A percentile compares a stretch with the other conserved stretches of the same genome.
Evolutionary conservation across 768 basidiomycete genomes (phyloP).

Genomic region (Xerocomellus intermedius): DNA sequence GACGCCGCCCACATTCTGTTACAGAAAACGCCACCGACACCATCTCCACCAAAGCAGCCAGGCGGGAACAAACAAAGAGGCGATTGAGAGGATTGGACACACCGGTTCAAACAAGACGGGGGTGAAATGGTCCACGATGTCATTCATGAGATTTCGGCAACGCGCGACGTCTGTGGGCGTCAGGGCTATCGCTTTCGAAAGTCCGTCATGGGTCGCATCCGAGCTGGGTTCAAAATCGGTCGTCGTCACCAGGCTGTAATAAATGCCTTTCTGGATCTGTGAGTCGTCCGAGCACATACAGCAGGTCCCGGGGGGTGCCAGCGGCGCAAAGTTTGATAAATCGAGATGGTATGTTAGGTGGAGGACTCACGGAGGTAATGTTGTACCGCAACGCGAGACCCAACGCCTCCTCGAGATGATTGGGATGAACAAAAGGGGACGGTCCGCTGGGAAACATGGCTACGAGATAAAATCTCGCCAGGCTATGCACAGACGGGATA

Average conservation of each 20-base stretch:
- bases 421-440: slow-evolving; percentile 40
- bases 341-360: not conserved
- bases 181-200: slow-evolving; percentile 18
- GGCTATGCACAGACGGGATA: slow-evolving; percentile 50
- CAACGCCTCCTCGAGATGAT: slow-evolving; percentile 53
- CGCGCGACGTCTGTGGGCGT: slow-evolving; percentile 35
- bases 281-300: not conserved
- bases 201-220: slow-evolving; percentile 7
- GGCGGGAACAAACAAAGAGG: not conserved
- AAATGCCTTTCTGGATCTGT: slow-evolving; percentile 60
- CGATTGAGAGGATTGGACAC: slow-evolving; percentile 8
- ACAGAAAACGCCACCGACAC: not conserved
- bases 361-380: slow-evolving; percentile 47
- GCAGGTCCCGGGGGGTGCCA: not conserved
- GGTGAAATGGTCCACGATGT: slow-evolving; percentile 64
- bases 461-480: slow-evolving; percentile 43
- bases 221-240: slow-evolving; percentile 52
- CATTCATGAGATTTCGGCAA: slow-evolving; percentile 50
- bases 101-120: slow-evolving; percentile 69
- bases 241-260: slow-evolving; percentile 62
- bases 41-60: not conserved
- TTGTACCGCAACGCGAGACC: slow-evolving; percentile 47
- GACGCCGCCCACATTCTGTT: not conserved
- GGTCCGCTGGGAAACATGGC: slow-evolving; percentile 51
- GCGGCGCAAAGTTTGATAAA: not conserved